Evolutionary conservation across 176 grass and related monocot genomes (phyloP).

Genomic region (Panicum miliaceum): DNA sequence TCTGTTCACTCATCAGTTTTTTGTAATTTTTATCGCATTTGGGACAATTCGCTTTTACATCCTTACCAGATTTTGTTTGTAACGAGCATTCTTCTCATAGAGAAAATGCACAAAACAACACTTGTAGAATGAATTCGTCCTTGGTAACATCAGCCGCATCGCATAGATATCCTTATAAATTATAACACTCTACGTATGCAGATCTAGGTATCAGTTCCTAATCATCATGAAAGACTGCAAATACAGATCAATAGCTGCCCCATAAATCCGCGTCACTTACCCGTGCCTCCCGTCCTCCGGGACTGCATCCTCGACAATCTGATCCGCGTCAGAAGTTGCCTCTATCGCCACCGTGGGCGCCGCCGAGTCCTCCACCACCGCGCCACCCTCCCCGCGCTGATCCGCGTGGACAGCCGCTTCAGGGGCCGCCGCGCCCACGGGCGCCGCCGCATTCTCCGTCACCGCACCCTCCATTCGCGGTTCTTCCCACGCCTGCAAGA

Average conservation of each 20-base stretch:
- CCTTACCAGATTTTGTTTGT: neutral
- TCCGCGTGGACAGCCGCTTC: slow-evolving; percentile 22
- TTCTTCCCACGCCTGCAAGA: neutral
- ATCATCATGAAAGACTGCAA: neutral
- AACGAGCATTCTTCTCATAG: neutral
- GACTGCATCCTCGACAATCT: slow-evolving; percentile 41
- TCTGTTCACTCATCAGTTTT: neutral
- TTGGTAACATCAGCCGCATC: neutral
- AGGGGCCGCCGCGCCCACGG: neutral
- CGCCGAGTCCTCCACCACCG: slow-evolving; percentile 35
- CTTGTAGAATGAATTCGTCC: neutral
- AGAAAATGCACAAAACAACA: neutral
- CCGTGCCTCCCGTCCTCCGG: slow-evolving; percentile 49
- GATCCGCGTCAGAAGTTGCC: slow-evolving; percentile 33
- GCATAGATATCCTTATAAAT: neutral
- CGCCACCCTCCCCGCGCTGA: slow-evolving; percentile 24
- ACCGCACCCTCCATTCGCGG: slow-evolving; percentile 45
- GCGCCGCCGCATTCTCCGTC: slow-evolving; percentile 29
- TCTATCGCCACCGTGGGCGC: slow-evolving; percentile 9
- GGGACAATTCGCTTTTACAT: neutral
- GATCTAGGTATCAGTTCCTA: slow-evolving; percentile 5
- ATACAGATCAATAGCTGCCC: neutral
- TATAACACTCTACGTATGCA: neutral
- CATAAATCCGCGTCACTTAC: slow-evolving; percentile 45
- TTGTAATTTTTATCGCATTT: neutral